These are phyloP conservation scores for Shiraia bambusicola DNA, from an alignment of 2,329 filamentous ascomycete genomes.

Conservation along the genomic window DNA sequence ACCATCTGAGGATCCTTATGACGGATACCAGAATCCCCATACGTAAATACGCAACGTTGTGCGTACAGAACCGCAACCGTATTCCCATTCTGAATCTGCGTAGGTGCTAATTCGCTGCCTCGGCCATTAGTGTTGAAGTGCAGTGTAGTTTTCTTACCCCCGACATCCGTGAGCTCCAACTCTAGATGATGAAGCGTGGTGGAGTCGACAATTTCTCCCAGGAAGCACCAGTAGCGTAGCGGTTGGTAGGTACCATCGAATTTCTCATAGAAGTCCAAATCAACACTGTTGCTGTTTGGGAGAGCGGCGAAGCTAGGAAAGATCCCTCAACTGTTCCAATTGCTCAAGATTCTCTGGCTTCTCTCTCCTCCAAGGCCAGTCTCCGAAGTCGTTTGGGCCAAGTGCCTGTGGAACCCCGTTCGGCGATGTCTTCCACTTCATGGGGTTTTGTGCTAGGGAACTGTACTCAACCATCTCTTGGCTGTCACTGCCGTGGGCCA, in stretches of 20 bases:
- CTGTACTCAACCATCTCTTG: slow-evolving; percentile 15
- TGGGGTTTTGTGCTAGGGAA: slow-evolving; percentile 15
- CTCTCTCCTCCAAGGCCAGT: slow-evolving; percentile 29
- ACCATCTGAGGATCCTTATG: slow-evolving; percentile 18
- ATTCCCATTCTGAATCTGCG: slow-evolving; percentile 18
- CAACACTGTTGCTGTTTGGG: slow-evolving; percentile 8
- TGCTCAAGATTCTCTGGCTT: slow-evolving; percentile 14
- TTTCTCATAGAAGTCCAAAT: too few species aligned
- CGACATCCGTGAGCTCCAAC: slow-evolving; percentile 27
- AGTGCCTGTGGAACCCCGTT: slow-evolving; percentile 18
- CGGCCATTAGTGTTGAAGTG: slow-evolving; percentile 29
- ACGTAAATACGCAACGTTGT: slow-evolving; percentile 12
- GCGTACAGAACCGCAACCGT: slow-evolving; percentile 22
- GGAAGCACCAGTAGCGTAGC: slow-evolving; percentile 23
- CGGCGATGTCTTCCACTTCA: slow-evolving; percentile 23
- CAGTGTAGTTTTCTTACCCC: slow-evolving; percentile 24
- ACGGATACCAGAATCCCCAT: slow-evolving; percentile 16
- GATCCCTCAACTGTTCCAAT: slow-evolving; percentile 12
- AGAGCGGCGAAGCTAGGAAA: slow-evolving; percentile 23
- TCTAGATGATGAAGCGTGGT: slow-evolving; percentile 20
- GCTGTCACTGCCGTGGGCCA: slow-evolving; percentile 19
- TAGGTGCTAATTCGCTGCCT: slow-evolving; percentile 24
- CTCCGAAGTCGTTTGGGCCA: slow-evolving; percentile 18
- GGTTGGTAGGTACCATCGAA: slow-evolving; percentile 15
- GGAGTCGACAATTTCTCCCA: slow-evolving; percentile 25